Base-by-base conservation (phyloP, 495 filamentous ascomycete genomes). In the Hamigera avellanea region DNA sequence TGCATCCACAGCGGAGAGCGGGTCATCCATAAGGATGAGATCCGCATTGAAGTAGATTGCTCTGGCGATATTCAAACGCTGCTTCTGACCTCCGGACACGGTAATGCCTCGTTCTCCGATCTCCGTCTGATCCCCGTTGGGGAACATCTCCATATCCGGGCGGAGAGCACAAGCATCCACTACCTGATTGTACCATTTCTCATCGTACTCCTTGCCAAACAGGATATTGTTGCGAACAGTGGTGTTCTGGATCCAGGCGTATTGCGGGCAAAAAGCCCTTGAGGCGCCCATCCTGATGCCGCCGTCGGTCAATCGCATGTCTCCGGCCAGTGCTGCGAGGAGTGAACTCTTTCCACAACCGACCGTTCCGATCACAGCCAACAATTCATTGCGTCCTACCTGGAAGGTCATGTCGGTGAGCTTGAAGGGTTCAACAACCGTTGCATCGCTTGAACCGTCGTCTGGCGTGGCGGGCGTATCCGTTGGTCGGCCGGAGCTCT, bases 241-340 rank as follows among this genome's bases (percentile, higher is more conserved):
- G 0, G 86, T 66, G 47, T 95, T 98, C 49, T 95, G 88, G 32
- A 98, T 95, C 91, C 91, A 98, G 2, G 91, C 83, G 50, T 91
- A 93, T 49, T 98, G 91, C 0, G 91, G 86, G 46, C 91, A 98
- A 46, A 93, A 95, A 0, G 87, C 83, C 33, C 87, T 62, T 1
- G 75, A 75, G 1, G 83, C 83, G 32, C 87, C 85, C 36, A 94
- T 62, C 4, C 70, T 69, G 5, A 95, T 69, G 25, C 70, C 64
- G 1, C 91, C 91, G 9, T 61, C 58, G 0, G 83, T 91, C 51
- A 77, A 75, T 14, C 87, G 71, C 91, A 98, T 98, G 45, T 98
- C 88, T 19, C 91, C 88, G 2, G 88, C 89, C 29, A 96, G 58
- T 5, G 91, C 87, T 33, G 85, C 83, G 2, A 98, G 75, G 15